Base-by-base conservation (phyloP, 2,329 filamentous ascomycete genomes). In the Talaromyces islandicus region DNA sequence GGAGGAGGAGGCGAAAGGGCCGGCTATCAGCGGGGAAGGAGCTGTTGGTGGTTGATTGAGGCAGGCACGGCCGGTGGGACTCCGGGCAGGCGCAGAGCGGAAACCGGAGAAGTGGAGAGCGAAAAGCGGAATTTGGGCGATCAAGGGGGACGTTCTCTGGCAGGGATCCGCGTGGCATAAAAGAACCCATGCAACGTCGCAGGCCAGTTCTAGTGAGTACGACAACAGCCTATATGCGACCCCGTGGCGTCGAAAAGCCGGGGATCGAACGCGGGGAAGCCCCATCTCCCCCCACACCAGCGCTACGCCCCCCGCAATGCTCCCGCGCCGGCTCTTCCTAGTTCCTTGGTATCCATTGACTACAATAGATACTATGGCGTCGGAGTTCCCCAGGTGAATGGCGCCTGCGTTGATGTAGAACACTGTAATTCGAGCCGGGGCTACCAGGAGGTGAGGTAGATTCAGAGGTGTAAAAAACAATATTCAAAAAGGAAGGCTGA, bases 101-200 rank as follows among this genome's bases (percentile, higher is more conserved):
- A 52, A 52, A 52, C 19, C 48, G 48, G 48, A 29, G 11, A 27
- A 52, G 27, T 19, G 27, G 48, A 25, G 48, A 52, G 48, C 48
- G 48, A 52, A 52, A 52, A 52, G 48, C 48, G 25, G 48, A 52
- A 52, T 52, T 52, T 52, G 43, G 43, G 48, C 48, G 27, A n/a
- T 52, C 48, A 52, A 52, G 48, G 48, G 48, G 48, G 3, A 52
- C 11, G 43, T 46, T 12, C 24, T 24, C 35, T 24, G 43, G 43
- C 41, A 46, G 41, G 41, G 41, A 46, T 46, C 41, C 41, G 41
- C 41, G 41, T 46, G 43, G 43, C 21, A 46, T 46, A 24, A 46
- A 46, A 9, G 17, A 19, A 3, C 6, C 19, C 41, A 43, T 43
- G 41, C 41, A n/a, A 43, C 41, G 19, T 43, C n/a, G 38, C 30